These are phyloP conservation scores for Solanum bulbocastanum DNA, from an alignment of 257 asterid genomes.

Conservation along the genomic window DNA sequence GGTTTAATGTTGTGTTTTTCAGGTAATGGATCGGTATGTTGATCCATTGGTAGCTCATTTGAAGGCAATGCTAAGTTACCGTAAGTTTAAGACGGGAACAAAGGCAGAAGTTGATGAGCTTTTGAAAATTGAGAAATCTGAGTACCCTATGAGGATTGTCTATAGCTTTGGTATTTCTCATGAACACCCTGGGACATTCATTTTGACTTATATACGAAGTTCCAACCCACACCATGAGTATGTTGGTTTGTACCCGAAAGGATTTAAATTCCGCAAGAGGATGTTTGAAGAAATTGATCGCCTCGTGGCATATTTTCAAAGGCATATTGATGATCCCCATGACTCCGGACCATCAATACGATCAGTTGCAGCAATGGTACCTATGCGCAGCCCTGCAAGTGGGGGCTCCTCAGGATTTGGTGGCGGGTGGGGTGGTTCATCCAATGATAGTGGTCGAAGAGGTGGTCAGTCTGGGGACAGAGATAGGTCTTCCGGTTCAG, in stretches of 20 bases:
- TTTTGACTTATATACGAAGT: slow-evolving; percentile 81
- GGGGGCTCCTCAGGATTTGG: slow-evolving; percentile 69
- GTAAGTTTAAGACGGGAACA: slow-evolving; percentile 77
- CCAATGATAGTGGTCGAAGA: slow-evolving; percentile 64
- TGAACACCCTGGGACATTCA: slow-evolving; percentile 96
- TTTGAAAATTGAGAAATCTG: slow-evolving; percentile 67
- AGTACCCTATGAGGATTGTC: slow-evolving; percentile 77
- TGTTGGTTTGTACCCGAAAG: slow-evolving; percentile 87
- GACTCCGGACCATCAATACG: slow-evolving; percentile 66
- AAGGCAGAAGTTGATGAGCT: slow-evolving; percentile 86
- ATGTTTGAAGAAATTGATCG: slow-evolving; percentile 90
- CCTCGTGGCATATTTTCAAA: slow-evolving; percentile 82
- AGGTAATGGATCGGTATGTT: slow-evolving; percentile 99
- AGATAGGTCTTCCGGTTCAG: slow-evolving; percentile 43
- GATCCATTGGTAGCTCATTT: slow-evolving; percentile 89
- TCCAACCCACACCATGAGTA: slow-evolving; percentile 94
- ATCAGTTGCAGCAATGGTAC: slow-evolving; percentile 91
- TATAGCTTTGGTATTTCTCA: slow-evolving; percentile 92
- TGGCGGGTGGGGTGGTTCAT: slow-evolving; percentile 64
- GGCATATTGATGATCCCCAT: slow-evolving; percentile 74
- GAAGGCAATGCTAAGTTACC: slow-evolving; percentile 83
- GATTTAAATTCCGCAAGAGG: slow-evolving; percentile 79
- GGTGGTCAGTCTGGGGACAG: slow-evolving; percentile 52
- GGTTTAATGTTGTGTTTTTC: slow-evolving; percentile 3
- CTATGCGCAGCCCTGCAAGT: slow-evolving; percentile 76